Base-by-base conservation (phyloP, 345 rosid genomes). In the Psidium guajava region DNA sequence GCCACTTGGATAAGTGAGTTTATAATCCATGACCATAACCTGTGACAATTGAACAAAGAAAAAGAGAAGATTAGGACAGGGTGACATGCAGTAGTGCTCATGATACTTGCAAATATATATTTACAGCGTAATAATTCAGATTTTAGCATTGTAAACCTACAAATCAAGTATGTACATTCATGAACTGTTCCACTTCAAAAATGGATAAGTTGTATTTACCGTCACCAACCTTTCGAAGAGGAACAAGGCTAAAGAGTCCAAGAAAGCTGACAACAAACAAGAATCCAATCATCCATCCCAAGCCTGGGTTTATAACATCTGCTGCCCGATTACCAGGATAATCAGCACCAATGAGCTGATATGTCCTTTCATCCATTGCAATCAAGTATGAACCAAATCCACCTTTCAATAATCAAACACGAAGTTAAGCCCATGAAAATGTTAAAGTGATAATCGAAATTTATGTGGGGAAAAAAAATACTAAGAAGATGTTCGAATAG, bases 1-100 rank as follows among this genome's bases (percentile, higher is more conserved):
- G 27, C 98, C 99, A 90, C 99, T 95, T 3, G 99, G 99, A 92
- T 96, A 95, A 6, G 98, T 96, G 88, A 96, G 98, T 86, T 94
- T 96, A 81, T 93, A 95, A 83, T 96, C 98, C 94, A 95, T 85
- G 59, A 95, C 93, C 98, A 96, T 96, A 85, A 96, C 95, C 98
- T 94, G 89, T 84, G 84, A 28, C 14, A 82, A 32, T 56, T 14
- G 3, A 58, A 57, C 53, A 27, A 44, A 27, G 40, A 52, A 82
- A n/a, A 27, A 5, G 54, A 82, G 44, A 52, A 27, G 44, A 54
- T 42, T 22, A 82, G 57, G 57, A 82, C 56, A 14, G 44, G 24
- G 1, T 69, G 77, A 69, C 44, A 32, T 16, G 77, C 44, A 9
- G 47, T 69, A 36, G 6, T 36, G 77, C 6, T 18, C 6, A 5